phyloP scores from a whole-genome alignment of 176 grass and related monocot genomes.

The Oryza meyeriana region DNA sequence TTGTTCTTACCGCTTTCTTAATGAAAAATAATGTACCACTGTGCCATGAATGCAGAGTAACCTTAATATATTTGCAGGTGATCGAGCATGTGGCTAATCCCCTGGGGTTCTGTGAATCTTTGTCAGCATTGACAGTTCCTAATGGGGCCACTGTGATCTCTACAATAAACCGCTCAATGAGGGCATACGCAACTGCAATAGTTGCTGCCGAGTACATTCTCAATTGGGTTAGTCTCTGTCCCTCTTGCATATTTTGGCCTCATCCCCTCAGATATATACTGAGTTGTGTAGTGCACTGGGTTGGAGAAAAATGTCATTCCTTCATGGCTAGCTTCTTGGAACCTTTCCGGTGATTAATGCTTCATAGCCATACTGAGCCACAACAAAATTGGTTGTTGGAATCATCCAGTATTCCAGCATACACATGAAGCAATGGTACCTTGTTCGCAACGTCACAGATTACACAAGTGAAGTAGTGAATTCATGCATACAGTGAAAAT shows the following conservation, averaged over 20 bases:
- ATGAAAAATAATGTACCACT: background rate
- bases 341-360: background rate
- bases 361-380: background rate
- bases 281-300: conserved; percentile 1
- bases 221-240: conserved; percentile 63
- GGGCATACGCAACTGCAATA: conserved; percentile 89
- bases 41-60: conserved; percentile 8
- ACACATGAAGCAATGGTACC: background rate
- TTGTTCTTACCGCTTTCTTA: background rate
- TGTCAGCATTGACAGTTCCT: conserved; percentile 65
- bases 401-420: background rate
- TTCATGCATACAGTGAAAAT: background rate
- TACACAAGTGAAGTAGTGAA: background rate
- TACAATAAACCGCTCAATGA: conserved; percentile 91
- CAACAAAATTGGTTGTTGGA: background rate
- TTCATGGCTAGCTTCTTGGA: background rate
- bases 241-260: conserved; percentile 12
- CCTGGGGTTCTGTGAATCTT: conserved; percentile 75
- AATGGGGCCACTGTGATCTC: conserved; percentile 74
- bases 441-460: background rate
- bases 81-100: conserved; percentile 92
- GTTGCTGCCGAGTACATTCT: conserved; percentile 89
- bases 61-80: conserved; percentile 60
- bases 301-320: background rate
- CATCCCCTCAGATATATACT: background rate